These are phyloP conservation scores for Kodamaea hsintzibuensis DNA, from an alignment of 805 yeast species.

Conservation along the genomic window DNA sequence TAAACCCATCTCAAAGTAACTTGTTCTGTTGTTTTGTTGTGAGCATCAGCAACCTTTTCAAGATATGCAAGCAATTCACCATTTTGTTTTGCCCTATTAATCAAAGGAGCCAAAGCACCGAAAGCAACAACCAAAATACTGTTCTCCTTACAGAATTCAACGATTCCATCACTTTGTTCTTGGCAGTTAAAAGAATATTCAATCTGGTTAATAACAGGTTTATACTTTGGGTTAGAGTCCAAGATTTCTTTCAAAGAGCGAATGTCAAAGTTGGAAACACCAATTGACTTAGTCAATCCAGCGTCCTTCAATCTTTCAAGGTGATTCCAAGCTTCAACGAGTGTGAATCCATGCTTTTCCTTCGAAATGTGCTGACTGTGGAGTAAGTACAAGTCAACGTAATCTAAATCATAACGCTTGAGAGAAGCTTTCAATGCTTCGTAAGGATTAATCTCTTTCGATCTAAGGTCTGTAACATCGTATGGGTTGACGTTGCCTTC, in stretches of 20 bases:
- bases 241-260: constrained; percentile 66
- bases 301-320: constrained; percentile 64
- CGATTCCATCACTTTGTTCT: constrained; percentile 66
- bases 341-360: constrained; percentile 34
- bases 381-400: constrained; percentile 53
- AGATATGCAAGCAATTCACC: constrained; percentile 55
- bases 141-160: constrained; percentile 67
- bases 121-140: constrained; percentile 61
- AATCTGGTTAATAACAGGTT: constrained; percentile 79
- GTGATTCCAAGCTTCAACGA: constrained; percentile 64
- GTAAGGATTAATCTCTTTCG: constrained; percentile 32
- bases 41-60: constrained; percentile 52
- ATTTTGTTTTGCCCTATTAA: constrained; percentile 61
- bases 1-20: constrained; percentile 82
- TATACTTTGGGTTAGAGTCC: constrained; percentile 59
- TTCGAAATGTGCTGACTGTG: constrained; percentile 44
- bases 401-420: constrained; percentile 40
- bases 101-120: constrained; percentile 82
- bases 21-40: constrained; percentile 60
- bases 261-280: constrained; percentile 78
- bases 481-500: constrained; percentile 30
- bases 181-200: constrained; percentile 91
- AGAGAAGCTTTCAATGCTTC: constrained; percentile 41
- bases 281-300: constrained; percentile 74
- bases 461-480: constrained; percentile 16